Base-by-base conservation (phyloP, 2,329 filamentous ascomycete species). In the Nigrospora osmanthi region DNA sequence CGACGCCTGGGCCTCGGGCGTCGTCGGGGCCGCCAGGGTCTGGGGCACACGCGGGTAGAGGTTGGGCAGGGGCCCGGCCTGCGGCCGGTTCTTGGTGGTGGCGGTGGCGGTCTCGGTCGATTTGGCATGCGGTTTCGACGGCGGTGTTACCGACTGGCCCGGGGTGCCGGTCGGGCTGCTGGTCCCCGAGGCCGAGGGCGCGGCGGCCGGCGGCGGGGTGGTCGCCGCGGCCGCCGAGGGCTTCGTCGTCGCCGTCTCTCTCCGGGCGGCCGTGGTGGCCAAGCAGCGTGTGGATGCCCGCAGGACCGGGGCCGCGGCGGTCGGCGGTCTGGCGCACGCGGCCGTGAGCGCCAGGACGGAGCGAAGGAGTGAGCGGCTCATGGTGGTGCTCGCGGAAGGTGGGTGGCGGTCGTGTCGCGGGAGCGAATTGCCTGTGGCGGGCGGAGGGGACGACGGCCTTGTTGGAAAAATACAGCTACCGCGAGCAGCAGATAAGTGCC, bases 331-430 rank as follows among this genome's bases (percentile, higher is more conserved):
- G 17, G 38, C 16, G 42, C 4, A 45, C 45, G 35, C 43, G 43
- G 32, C 55, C 64, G 65, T 61, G 43, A 81, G 71, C 70, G 83
- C 80, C 65, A 81, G 62, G 39, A 80, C 66, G 65, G 80, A 82
- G 69, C 78, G 76, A 54, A 83, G 71, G 50, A 86, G 66, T 52
- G 77, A 72, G 60, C 79, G 73, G 61, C 74, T 78, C 76, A 80
- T 79, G 17, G 38, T 45, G 35, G 40, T 35, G n/a, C 41, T 38
- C 33, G 16, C 16, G n/a, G 23, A 7, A 7, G 7, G 23, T 28
- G 23, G 23, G 23, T 28, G 23, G 23, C 23, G 6, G 23, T 28
- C 23, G 23, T 28, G 23, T 28, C 23, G 23, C 23, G 23, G n/a
- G 23, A 28, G 23, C 23, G 23, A 7, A 10, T 28, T 28, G 23